A percentile compares a stretch with the other conserved stretches of the same genome.
These are phyloP conservation scores for Corinectria fuckeliana DNA, from an alignment of 2,329 filamentous ascomycete species.

Conservation along the genomic window DNA sequence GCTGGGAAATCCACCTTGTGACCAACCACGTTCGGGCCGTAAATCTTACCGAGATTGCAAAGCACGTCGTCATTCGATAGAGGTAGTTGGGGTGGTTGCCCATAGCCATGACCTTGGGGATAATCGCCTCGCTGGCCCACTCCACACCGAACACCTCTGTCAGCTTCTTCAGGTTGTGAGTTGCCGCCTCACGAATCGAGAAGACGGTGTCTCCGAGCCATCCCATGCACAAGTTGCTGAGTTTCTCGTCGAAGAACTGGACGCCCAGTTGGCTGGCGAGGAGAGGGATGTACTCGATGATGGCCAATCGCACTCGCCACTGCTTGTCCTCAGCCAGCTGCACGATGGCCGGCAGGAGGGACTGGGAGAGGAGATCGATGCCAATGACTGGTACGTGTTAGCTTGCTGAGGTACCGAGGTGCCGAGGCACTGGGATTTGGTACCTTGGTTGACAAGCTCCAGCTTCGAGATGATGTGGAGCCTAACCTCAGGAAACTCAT, in stretches of 20 bases:
- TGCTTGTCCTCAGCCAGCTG: conserved; percentile 99
- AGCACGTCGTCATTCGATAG: conserved; percentile 99
- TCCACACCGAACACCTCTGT: conserved; percentile 98
- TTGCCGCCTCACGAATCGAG: conserved; percentile 96
- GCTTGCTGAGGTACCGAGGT: not conserved
- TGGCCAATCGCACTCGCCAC: conserved; percentile 96
- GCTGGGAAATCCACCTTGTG: not conserved
- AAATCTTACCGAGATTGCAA: conserved; percentile 90
- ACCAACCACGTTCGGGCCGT: not conserved
- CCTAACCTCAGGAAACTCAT: conserved; percentile 97
- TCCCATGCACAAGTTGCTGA: conserved; percentile 94
- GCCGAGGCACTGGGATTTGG: conserved; percentile 28
- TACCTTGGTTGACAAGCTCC: conserved; percentile 95
- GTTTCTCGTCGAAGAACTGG: conserved; percentile 97
- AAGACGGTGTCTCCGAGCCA: conserved; percentile 99
- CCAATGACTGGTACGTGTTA: conserved; percentile 77
- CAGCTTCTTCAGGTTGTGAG: conserved; percentile 96
- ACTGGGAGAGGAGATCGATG: conserved; percentile 95
- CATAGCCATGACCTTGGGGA: conserved; percentile 99
- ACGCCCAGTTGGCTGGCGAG: conserved; percentile 95
- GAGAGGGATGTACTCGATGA: conserved; percentile 98
- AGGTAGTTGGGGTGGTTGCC: conserved; percentile 98
- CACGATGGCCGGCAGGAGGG: conserved; percentile 94
- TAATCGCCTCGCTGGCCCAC: conserved; percentile 96
- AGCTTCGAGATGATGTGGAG: conserved; percentile 99